A percentile compares a stretch with the other conserved stretches of the same genome.
These are phyloP conservation scores for Xylaria flabelliformis DNA, from an alignment of 495 filamentous ascomycete genomes.

Conservation along the genomic window DNA sequence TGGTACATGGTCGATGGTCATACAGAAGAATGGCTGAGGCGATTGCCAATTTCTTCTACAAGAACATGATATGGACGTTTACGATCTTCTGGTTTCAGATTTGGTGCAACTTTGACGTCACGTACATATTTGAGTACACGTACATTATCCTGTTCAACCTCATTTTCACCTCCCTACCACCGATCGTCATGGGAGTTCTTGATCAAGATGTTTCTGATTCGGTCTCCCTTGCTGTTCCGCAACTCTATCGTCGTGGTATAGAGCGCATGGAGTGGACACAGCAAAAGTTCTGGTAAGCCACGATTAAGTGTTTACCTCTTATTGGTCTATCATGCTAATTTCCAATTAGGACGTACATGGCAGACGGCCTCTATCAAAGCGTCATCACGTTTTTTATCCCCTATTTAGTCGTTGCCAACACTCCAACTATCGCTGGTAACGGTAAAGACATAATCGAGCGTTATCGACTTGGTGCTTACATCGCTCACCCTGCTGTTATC, in stretches of 20 bases:
- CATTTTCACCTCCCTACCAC: constrained; percentile 93
- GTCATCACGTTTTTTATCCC: constrained; percentile 92
- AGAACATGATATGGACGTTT: constrained; percentile 99
- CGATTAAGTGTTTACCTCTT: neutral
- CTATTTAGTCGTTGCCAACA: constrained; percentile 75
- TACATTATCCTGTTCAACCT: constrained; percentile 97
- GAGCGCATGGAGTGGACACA: constrained; percentile 98
- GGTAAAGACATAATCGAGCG: constrained; percentile 78
- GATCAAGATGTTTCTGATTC: constrained; percentile 97
- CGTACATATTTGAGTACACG: constrained; percentile 96
- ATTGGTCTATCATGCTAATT: constrained; percentile 37
- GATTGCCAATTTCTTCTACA: constrained; percentile 99
- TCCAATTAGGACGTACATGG: constrained; percentile 81
- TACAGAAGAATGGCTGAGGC: constrained; percentile 92
- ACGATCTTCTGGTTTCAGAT: constrained; percentile 98
- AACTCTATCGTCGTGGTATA: constrained; percentile 94
- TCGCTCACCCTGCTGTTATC: constrained; percentile 78
- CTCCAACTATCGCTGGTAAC: constrained; percentile 67
- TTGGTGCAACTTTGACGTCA: constrained; percentile 92
- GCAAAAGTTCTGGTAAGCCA: constrained; percentile 87
- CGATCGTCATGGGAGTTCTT: constrained; percentile 95
- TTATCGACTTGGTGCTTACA: constrained; percentile 80
- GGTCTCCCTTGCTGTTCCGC: constrained; percentile 92
- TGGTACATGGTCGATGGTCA: constrained; percentile 97
- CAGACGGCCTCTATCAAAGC: constrained; percentile 93